Conservation (phyloP, 306 rosid species). For the Bauhinia variegata region DNA sequence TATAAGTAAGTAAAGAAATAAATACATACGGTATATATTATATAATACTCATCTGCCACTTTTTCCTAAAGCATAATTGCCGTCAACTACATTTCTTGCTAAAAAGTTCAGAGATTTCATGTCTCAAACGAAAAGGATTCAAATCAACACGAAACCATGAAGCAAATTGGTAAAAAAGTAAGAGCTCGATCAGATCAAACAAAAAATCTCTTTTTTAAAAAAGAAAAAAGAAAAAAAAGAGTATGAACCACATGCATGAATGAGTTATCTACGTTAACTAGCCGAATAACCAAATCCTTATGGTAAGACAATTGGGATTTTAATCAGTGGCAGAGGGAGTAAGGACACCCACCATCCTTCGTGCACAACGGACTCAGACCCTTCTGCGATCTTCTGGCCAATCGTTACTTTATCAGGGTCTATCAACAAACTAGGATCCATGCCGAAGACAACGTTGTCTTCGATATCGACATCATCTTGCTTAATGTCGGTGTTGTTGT, state of each 20-base stretch:
- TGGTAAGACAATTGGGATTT: too few species aligned
- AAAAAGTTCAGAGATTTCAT: too few species aligned
- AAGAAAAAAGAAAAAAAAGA: neutral
- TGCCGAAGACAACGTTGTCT: constrained; percentile 39
- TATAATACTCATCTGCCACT: too few species aligned
- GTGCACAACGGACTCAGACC: constrained; percentile 43
- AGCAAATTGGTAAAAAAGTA: neutral
- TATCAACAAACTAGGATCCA: constrained; percentile 45
- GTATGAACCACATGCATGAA: constrained; percentile 35
- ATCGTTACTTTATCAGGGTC: constrained; percentile 33
- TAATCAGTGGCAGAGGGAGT: neutral
- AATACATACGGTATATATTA: too few species aligned
- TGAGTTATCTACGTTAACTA: constrained; percentile 36
- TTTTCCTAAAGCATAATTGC: too few species aligned
- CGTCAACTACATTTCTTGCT: too few species aligned
- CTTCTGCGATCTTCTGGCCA: constrained; percentile 44
- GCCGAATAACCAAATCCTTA: neutral
- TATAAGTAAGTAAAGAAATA: too few species aligned
- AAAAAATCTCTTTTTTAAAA: neutral
- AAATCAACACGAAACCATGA: neutral
- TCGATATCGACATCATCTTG: neutral
- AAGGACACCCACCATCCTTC: constrained; percentile 59
- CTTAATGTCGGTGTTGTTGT: neutral
- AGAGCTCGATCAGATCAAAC: neutral
- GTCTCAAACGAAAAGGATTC: too few species aligned